These are phyloP conservation scores for Dendrobium officinale DNA, from an alignment of 106 monocot species.

Conservation along the genomic window DNA sequence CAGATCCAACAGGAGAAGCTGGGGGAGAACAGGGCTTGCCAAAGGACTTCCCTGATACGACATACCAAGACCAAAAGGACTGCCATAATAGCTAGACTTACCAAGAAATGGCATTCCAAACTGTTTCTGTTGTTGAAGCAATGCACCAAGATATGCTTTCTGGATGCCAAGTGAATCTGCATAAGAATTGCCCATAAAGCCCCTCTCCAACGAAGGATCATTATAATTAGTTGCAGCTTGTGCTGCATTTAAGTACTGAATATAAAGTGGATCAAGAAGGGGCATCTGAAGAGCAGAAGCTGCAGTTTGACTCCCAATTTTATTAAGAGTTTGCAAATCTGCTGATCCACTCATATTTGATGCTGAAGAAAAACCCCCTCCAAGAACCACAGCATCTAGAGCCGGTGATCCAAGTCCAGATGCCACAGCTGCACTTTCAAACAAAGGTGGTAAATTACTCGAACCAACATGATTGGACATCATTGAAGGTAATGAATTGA, in stretches of 20 bases:
- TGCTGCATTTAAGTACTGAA: conserved; percentile 44
- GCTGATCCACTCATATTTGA: conserved; percentile 14
- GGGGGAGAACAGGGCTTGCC: conserved; percentile 36
- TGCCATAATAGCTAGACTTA: conserved; percentile 55
- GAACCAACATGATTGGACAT: conserved; percentile 19
- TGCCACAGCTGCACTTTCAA: conserved; percentile 29
- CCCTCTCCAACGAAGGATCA: conserved; percentile 29
- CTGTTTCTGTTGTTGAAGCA: conserved; percentile 62
- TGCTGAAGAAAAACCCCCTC: conserved; percentile 20
- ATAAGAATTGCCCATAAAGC: conserved; percentile 33
- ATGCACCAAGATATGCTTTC: conserved; percentile 48
- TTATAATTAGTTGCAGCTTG: conserved; percentile 35
- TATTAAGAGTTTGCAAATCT: conserved; percentile 36
- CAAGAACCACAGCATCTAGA: conserved; percentile 20
- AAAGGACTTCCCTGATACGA: conserved; percentile 56
- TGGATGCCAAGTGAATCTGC: conserved; percentile 52
- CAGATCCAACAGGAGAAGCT: conserved; percentile 49
- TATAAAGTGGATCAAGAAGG: conserved; percentile 29
- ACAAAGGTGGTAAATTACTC: conserved; percentile 31
- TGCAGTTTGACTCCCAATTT: conserved; percentile 31
- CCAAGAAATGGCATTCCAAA: conserved; percentile 50
- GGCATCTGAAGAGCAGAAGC: conserved; percentile 46
- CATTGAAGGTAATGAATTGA: conserved; percentile 22
- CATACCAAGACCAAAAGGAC: conserved; percentile 46
- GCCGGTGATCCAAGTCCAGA: conserved; percentile 27